Evolutionary conservation across 371 early-diverging fungal species (phyloP).

Genomic region (Syncephalastrum racemosum): DNA sequence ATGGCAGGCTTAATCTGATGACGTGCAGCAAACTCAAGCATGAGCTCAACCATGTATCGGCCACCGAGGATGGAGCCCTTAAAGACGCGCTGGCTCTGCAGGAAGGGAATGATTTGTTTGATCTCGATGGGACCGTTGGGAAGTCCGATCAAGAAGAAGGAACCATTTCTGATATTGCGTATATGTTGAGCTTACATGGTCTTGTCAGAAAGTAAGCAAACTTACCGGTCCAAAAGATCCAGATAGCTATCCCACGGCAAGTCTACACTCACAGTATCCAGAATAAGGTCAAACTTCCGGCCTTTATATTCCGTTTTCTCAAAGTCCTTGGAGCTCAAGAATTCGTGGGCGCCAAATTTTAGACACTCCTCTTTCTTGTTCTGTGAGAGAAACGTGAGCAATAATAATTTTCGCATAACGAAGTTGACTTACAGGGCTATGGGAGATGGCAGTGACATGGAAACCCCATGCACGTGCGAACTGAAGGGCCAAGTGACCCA

Average conservation of each 20-base stretch:
- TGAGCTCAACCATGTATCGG: constrained; percentile 35
- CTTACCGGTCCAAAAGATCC: constrained; percentile 30
- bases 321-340: constrained; percentile 47
- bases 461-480: constrained; percentile 64
- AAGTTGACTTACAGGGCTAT: constrained; percentile 17
- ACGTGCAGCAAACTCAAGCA: constrained; percentile 53
- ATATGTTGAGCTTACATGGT: neutral
- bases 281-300: constrained; percentile 47
- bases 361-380: constrained; percentile 66
- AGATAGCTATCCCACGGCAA: constrained; percentile 50
- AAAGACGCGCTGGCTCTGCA: constrained; percentile 26
- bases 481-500: constrained; percentile 68
- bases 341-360: constrained; percentile 67
- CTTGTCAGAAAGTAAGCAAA: neutral
- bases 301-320: constrained; percentile 20
- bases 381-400: constrained; percentile 14
- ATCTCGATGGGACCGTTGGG: constrained; percentile 34
- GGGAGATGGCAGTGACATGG: constrained; percentile 45
- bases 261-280: constrained; percentile 49
- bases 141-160: constrained; percentile 54
- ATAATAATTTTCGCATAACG: neutral
- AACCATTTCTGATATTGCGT: constrained; percentile 39
- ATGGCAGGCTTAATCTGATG: constrained; percentile 50
- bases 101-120: constrained; percentile 18
- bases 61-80: constrained; percentile 48